phyloP scores from a whole-genome alignment of 2,329 filamentous ascomycete species.

The Herpotrichia juniperi region DNA sequence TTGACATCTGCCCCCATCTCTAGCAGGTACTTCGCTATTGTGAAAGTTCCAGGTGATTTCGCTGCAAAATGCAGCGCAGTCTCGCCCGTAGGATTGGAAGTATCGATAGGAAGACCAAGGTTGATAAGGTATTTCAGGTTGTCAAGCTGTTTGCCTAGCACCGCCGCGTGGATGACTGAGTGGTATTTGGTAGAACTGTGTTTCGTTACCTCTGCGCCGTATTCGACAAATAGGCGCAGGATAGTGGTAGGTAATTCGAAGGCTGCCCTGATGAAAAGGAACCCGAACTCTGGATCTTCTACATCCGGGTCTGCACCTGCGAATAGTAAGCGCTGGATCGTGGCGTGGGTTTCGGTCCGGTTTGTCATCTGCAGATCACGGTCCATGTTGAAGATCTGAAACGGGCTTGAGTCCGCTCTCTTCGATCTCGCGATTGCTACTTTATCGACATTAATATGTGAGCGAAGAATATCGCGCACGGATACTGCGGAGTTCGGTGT shows the following conservation, averaged over 20 bases:
- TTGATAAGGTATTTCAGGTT: constrained; percentile 35
- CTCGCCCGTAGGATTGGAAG: constrained; percentile 30
- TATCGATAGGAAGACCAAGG: constrained; percentile 33
- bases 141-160: constrained; percentile 28
- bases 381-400: constrained; percentile 34
- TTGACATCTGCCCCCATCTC: constrained; percentile 42
- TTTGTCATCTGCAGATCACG: constrained; percentile 35
- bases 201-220: constrained; percentile 36
- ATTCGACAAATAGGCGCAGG: constrained; percentile 31
- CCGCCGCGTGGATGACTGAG: constrained; percentile 37
- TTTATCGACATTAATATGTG: constrained; percentile 33
- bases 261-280: constrained; percentile 35
- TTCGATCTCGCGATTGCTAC: constrained; percentile 34
- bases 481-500: neutral
- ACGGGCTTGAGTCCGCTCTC: constrained; percentile 28
- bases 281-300: constrained; percentile 34
- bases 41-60: constrained; percentile 30
- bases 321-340: constrained; percentile 37
- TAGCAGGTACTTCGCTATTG: constrained; percentile 33
- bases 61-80: constrained; percentile 39
- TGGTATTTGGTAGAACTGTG: constrained; percentile 23
- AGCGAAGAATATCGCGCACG: constrained; percentile 15
- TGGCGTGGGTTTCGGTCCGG: constrained; percentile 22
- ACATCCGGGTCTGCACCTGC: constrained; percentile 40
- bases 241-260: constrained; percentile 31